phyloP scores from a whole-genome alignment of 2,329 filamentous ascomycete genomes.

The Cytospora leucostoma region DNA sequence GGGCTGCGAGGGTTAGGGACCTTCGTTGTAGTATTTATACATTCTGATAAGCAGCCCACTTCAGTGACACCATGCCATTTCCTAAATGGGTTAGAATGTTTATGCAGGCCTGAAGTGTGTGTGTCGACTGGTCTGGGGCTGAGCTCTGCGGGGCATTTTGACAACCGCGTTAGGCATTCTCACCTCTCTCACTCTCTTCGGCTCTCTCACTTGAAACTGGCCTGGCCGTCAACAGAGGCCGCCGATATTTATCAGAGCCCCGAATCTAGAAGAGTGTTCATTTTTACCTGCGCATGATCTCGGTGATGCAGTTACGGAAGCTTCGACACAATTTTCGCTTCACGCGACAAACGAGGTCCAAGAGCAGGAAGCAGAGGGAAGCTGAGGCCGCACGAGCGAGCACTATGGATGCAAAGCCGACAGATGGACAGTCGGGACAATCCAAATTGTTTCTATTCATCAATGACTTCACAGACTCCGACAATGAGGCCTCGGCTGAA shows the following conservation, averaged over 20 bases:
- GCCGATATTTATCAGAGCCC: constrained; percentile 1
- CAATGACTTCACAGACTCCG: constrained; percentile 27
- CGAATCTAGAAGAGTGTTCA: constrained; percentile 3
- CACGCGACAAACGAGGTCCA: constrained; percentile 24
- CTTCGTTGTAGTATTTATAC: no score
- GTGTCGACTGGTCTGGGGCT: no score
- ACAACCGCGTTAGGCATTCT: neutral
- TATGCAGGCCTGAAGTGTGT: no score
- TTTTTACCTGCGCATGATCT: neutral
- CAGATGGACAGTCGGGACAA: neutral
- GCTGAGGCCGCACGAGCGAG: constrained; percentile 1
- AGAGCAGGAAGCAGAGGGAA: constrained; percentile 17
- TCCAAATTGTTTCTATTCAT: constrained; percentile 20
- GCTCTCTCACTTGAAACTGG: neutral
- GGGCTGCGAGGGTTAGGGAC: no score
- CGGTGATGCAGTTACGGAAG: constrained; percentile 21
- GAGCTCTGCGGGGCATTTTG: no score
- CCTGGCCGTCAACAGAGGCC: constrained; percentile 2
- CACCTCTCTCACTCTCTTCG: neutral
- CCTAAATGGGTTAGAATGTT: no score
- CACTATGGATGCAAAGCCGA: constrained; percentile 20
- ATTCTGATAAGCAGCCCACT: no score
- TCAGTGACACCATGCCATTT: no score
- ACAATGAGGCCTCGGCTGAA: constrained; percentile 25
- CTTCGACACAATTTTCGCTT: constrained; percentile 16